Evolutionary conservation across 306 rosid species (phyloP).

Genomic region (Abrus pulchellus): DNA sequence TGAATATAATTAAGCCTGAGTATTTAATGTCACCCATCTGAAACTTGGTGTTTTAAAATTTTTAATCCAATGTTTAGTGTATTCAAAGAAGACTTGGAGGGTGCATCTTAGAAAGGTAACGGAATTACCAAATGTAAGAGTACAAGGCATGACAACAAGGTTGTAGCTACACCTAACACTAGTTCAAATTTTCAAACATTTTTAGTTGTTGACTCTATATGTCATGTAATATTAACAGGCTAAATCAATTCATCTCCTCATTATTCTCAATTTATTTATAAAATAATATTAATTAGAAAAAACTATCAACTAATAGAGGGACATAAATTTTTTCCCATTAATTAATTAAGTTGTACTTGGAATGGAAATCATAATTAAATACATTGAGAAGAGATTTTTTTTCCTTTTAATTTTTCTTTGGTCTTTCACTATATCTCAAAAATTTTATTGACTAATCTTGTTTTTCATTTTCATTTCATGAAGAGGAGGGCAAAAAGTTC

Average conservation of each 20-base stretch:
- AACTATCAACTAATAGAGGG: background rate
- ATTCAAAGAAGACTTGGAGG: background rate
- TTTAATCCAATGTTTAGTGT: background rate
- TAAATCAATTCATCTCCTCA: background rate
- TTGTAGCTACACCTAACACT: background rate
- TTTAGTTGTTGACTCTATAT: background rate
- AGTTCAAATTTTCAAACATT: background rate
- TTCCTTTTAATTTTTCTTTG: background rate
- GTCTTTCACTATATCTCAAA: too few species aligned
- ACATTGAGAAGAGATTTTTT: background rate
- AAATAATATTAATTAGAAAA: background rate
- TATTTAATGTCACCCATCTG: background rate
- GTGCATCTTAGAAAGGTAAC: background rate
- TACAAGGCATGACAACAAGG: background rate
- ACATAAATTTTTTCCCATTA: background rate
- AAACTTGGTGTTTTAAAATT: background rate
- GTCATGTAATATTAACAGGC: background rate
- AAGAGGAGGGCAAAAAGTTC: background rate
- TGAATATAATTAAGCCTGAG: background rate
- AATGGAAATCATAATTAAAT: too few species aligned
- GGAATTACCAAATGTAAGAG: background rate
- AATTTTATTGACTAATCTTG: background rate
- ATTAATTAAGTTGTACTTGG: background rate
- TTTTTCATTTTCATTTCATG: slow-evolving; percentile 18
- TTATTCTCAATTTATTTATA: background rate